Evolutionary conservation across 805 yeast genomes (phyloP).

Genomic region (Pichia kluyveri): DNA sequence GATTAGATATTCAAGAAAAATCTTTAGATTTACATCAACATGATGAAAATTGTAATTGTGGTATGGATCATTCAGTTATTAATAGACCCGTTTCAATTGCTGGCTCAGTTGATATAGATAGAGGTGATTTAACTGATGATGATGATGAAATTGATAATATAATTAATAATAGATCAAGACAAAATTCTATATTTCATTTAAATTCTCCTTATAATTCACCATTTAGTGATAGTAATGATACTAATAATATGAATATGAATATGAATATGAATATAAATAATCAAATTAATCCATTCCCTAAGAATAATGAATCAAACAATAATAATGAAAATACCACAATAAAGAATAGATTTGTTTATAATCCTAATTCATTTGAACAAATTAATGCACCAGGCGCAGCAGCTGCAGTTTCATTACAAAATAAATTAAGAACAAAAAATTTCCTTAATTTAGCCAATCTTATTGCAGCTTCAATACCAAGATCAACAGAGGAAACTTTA

Average conservation of each 20-base stretch:
- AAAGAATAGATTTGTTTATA: slow-evolving; percentile 10
- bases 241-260: too few species aligned
- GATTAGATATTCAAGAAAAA: slow-evolving; percentile 21
- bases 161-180: background rate
- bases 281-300: too few species aligned
- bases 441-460: slow-evolving; percentile 41
- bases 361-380: slow-evolving; percentile 41
- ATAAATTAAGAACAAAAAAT: slow-evolving; percentile 33
- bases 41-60: slow-evolving; percentile 52
- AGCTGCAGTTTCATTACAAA: slow-evolving; percentile 51
- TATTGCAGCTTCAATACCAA: slow-evolving; percentile 66
- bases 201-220: background rate
- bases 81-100: slow-evolving; percentile 61
- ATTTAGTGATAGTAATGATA: background rate
- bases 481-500: slow-evolving; percentile 71
- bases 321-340: background rate
- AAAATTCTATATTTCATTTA: slow-evolving; percentile 5
- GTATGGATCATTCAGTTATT: slow-evolving; percentile 43
- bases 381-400: slow-evolving; percentile 71
- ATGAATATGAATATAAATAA: too few species aligned
- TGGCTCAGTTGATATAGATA: slow-evolving; percentile 44
- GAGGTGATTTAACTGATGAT: slow-evolving; percentile 42
- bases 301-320: background rate
- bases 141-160: slow-evolving; percentile 15
- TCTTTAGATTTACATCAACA: slow-evolving; percentile 27